phyloP scores from a whole-genome alignment of 2,329 filamentous ascomycete species.

The Clonostachys sp. region DNA sequence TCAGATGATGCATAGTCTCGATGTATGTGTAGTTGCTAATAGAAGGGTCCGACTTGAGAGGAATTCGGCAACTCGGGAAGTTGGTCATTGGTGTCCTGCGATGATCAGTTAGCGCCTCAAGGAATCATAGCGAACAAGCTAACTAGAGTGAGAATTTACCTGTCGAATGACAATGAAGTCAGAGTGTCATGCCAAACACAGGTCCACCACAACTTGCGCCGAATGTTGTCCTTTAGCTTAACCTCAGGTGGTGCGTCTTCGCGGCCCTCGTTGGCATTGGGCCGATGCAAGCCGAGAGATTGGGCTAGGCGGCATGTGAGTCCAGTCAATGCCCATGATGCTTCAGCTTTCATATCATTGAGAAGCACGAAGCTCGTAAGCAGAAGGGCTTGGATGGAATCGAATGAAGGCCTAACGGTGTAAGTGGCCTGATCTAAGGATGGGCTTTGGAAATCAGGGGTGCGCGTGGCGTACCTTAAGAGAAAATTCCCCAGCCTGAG shows the following conservation, averaged over 20 bases:
- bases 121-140: too few species aligned
- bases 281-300: slow-evolving; percentile 55
- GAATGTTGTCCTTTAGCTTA: slow-evolving; percentile 47
- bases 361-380: slow-evolving; percentile 59
- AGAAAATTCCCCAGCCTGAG: slow-evolving; percentile 60
- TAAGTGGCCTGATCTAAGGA: neutral
- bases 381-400: slow-evolving; percentile 61
- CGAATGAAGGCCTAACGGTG: slow-evolving; percentile 49
- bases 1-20: slow-evolving; percentile 62
- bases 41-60: slow-evolving; percentile 32
- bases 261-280: slow-evolving; percentile 33
- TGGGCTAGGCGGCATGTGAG: slow-evolving; percentile 62
- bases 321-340: slow-evolving; percentile 61
- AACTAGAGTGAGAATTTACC: slow-evolving; percentile 26
- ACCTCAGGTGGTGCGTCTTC: slow-evolving; percentile 37
- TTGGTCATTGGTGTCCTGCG: slow-evolving; percentile 57
- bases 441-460: neutral
- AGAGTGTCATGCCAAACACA: slow-evolving; percentile 64
- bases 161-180: slow-evolving; percentile 61
- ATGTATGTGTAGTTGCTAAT: slow-evolving; percentile 52
- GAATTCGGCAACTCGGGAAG: slow-evolving; percentile 50
- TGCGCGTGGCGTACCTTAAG: slow-evolving; percentile 36
- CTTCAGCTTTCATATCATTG: slow-evolving; percentile 67
- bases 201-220: slow-evolving; percentile 58
- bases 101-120: neutral